Evolutionary conservation across 2,329 filamentous ascomycete genomes (phyloP).

Genomic region (Trichophyton verrucosum): DNA sequence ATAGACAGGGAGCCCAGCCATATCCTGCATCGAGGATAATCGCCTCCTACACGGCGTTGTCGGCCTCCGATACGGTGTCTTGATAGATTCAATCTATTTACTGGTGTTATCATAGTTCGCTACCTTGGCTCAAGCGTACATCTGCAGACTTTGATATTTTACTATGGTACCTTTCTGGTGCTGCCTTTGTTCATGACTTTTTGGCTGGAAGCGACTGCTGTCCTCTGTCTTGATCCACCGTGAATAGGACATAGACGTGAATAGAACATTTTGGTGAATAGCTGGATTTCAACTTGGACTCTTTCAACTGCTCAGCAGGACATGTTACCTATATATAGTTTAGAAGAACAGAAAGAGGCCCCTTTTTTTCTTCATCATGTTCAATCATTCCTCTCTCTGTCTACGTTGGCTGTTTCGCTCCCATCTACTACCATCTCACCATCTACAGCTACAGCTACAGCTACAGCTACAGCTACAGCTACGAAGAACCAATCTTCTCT

Average conservation of each 20-base stretch:
- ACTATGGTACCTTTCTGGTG: too few relatives aligned
- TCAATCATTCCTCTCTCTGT: not conserved
- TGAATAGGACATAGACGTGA: not conserved
- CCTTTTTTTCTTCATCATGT: not conserved
- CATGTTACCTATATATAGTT: not conserved
- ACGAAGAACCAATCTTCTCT: not conserved
- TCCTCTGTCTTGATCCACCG: not conserved
- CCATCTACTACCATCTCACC: not conserved
- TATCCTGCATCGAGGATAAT: too few relatives aligned
- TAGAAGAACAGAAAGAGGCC: not conserved
- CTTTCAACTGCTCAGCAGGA: not conserved
- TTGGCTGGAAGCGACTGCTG: too few relatives aligned
- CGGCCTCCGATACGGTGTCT: too few relatives aligned
- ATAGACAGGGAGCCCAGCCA: too few relatives aligned
- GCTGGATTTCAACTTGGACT: not conserved
- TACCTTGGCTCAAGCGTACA: too few relatives aligned
- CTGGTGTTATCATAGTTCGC: too few relatives aligned
- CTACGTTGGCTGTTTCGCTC: not conserved
- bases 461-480: not conserved
- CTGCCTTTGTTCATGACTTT: too few relatives aligned
- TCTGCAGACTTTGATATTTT: too few relatives aligned
- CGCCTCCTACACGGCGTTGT: too few relatives aligned
- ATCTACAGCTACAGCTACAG: not conserved
- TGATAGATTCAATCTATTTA: too few relatives aligned
- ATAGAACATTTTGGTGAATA: not conserved